A percentile compares a stretch with the other conserved stretches of the same genome.
Conservation (phyloP, 2,329 filamentous ascomycete genomes). For the Aspergillus persii region DNA sequence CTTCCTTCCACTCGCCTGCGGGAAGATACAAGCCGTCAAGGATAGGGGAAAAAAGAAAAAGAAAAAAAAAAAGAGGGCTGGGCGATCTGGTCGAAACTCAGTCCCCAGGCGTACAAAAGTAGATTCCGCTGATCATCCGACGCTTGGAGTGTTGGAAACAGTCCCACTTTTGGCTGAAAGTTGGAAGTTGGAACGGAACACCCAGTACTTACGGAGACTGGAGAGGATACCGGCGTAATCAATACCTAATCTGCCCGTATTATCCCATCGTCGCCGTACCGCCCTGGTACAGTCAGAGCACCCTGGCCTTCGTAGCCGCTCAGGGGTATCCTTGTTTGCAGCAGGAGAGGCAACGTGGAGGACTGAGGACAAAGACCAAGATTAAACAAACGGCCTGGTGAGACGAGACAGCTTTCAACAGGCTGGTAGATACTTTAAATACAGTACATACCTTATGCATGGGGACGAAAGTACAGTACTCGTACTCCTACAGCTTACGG, state of each 20-base stretch:
- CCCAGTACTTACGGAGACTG: background rate
- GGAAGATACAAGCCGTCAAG: background rate
- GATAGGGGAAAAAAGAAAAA: background rate
- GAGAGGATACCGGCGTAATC: background rate
- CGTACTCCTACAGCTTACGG: too few species aligned
- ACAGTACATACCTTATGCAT: too few species aligned
- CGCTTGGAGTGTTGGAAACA: slow-evolving; percentile 16
- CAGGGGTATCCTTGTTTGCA: background rate
- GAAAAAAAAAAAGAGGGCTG: background rate
- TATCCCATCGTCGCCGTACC: background rate
- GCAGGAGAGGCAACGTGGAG: background rate
- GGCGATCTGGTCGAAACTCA: slow-evolving; percentile 15
- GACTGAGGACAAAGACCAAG: background rate
- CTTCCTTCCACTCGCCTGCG: too few species aligned
- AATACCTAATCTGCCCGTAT: background rate
- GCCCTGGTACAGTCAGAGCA: background rate
- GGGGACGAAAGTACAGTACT: too few species aligned
- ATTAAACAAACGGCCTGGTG: background rate
- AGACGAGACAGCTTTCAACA: background rate
- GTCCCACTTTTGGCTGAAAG: slow-evolving; percentile 9
- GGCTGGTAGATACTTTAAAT: too few species aligned
- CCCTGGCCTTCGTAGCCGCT: background rate
- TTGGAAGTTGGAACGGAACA: background rate
- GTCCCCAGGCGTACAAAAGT: slow-evolving; percentile 10
- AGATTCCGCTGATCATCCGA: slow-evolving; percentile 26